Base-by-base conservation (phyloP, 306 rosid species). In the Quercus gilva region DNA sequence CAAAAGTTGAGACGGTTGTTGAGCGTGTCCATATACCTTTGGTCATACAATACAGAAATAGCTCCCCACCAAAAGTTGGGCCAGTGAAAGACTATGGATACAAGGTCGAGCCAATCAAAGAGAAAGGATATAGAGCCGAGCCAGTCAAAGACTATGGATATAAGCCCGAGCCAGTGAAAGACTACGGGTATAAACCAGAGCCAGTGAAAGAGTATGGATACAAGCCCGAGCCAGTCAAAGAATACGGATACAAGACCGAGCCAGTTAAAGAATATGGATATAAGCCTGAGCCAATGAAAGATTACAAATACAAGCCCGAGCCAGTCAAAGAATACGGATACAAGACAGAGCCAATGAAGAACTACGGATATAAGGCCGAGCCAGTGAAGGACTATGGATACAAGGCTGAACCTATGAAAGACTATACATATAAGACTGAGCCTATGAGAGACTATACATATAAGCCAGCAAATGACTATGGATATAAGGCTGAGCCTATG, bases 1-100 rank as follows among this genome's bases (percentile, higher is more conserved):
- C 73, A 10, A 67, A 53, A 23, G 82, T 17, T 0, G 81, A 89
- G 67, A 88, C 19, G 4, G 26, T 61, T 55, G 43, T 74, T 31
- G 81, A 85, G 65, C 82, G 15, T 19, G 41, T 76, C 26, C 59
- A 69, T 69, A 4, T 55, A 17, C 72, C 81, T 49, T 25, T 45
- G 15, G 55, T 58, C 45, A 56, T 28, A n/a, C 74, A 29, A 43
- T 74, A 28, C 69, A 79, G 37, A 1, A 4, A 64, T 17, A 4
- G 23, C 45, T 64, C 71, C 0, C 71, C 45, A 41, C 63, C 25
- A 57, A 0, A 17, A 17, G 25, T 28, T 1, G 17, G 4, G 33
- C 12, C 28, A 26, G 14, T 20, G n/a, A 28, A 67, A 49, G 74
- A 9, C 2, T 69, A 78, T 21, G 85, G 70, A 28, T 79, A 28